Percentiles rank a stretch among this genome's conserved stretches.
These are phyloP conservation scores for Mycena albidolilacea DNA, from an alignment of 768 basidiomycete genomes.

Conservation along the genomic window DNA sequence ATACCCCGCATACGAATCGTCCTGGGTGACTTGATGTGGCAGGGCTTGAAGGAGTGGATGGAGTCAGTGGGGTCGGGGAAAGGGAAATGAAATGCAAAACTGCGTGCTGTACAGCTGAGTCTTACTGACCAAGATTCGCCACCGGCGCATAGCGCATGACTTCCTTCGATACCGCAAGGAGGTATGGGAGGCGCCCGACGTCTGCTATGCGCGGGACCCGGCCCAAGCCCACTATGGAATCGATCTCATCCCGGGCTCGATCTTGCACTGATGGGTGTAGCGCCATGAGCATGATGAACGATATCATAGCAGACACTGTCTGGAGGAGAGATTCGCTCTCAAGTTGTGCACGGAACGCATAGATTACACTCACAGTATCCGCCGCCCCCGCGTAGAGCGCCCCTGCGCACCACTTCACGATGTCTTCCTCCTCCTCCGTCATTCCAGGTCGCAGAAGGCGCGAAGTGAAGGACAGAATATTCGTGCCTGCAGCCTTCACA, in stretches of 20 bases:
- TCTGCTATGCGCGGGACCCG: slow-evolving; percentile 51
- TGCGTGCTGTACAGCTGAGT: too few species aligned
- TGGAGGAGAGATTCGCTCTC: too few species aligned
- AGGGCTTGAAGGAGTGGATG: slow-evolving; percentile 47
- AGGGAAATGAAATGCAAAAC: too few species aligned
- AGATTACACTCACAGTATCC: slow-evolving; percentile 55
- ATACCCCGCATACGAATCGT: slow-evolving; percentile 63
- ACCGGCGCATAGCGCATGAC: slow-evolving; percentile 58
- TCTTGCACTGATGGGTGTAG: slow-evolving; percentile 59
- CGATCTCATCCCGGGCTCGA: slow-evolving; percentile 59
- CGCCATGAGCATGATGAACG: slow-evolving; percentile 66
- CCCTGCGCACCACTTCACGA: slow-evolving; percentile 66
- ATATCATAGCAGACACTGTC: slow-evolving; percentile 59
- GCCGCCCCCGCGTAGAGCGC: slow-evolving; percentile 64
- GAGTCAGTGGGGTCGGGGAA: too few species aligned
- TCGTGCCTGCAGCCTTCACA: slow-evolving; percentile 48
- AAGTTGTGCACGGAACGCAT: neutral
- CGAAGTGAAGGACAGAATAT: slow-evolving; percentile 62
- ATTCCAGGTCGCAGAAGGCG: slow-evolving; percentile 50
- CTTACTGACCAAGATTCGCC: slow-evolving; percentile 53
- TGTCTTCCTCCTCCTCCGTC: slow-evolving; percentile 56
- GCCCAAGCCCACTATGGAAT: slow-evolving; percentile 52
- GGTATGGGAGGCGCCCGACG: slow-evolving; percentile 49
- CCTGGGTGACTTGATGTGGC: slow-evolving; percentile 57
- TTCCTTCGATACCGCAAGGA: slow-evolving; percentile 57